These are phyloP conservation scores for Gaeumannomyces tritici DNA, from an alignment of 2,329 filamentous ascomycete species.

Conservation along the genomic window DNA sequence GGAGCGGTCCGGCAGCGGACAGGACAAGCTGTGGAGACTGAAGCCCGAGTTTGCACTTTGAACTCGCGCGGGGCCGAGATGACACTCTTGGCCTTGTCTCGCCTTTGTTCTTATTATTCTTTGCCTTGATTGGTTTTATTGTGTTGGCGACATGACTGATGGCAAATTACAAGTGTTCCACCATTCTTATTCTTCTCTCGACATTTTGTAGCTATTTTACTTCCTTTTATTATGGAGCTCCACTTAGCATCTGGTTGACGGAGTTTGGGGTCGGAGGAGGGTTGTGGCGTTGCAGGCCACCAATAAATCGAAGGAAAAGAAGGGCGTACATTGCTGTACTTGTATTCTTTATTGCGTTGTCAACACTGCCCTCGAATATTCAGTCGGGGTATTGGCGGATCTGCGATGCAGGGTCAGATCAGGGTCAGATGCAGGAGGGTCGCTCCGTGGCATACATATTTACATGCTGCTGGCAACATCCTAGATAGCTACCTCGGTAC, in stretches of 20 bases:
- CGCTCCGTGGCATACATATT: too few species aligned
- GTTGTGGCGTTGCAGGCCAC: too few species aligned
- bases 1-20: conserved; percentile 38
- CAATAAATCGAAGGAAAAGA: neutral
- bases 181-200: neutral
- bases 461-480: too few species aligned
- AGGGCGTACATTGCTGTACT: neutral
- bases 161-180: neutral
- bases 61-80: neutral
- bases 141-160: neutral
- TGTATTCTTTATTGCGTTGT: neutral
- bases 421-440: too few species aligned
- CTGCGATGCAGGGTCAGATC: too few species aligned
- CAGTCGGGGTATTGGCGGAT: too few species aligned
- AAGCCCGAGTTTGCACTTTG: conserved; percentile 15
- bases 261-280: neutral
- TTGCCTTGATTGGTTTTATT: neutral
- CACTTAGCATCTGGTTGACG: neutral
- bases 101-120: too few species aligned
- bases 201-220: neutral
- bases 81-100: too few species aligned
- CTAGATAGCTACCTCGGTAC: too few species aligned
- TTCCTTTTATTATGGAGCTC: neutral
- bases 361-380: too few species aligned
- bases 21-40: conserved; percentile 55